Base-by-base conservation (phyloP, 2,329 filamentous ascomycete genomes). In the Gnomoniopsis smithogilvyi region DNA sequence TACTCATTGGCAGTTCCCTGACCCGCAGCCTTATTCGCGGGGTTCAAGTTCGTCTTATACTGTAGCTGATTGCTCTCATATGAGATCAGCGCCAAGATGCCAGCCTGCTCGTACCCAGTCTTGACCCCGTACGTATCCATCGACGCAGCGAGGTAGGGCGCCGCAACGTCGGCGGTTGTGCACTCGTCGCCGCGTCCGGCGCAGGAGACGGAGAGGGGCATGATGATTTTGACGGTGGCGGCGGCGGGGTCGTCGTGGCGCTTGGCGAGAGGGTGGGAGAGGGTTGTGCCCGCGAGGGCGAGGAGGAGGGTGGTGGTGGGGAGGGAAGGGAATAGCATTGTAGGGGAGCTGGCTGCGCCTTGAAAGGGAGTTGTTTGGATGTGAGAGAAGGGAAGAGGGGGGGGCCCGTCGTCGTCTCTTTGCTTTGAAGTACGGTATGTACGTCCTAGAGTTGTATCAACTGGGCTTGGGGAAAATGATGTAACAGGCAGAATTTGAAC, bases 21-120 rank as follows among this genome's bases (percentile, higher is more conserved):
- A 3, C 86, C 86, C 0, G 82, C 78, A 0, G 72, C 68, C 19
- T 36, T 38, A 21, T 38, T n/a, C 33, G 74, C 76, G 2, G 70
- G 70, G 66, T 71, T 81, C 66, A 85, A 76, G 73, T 92, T 91
- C 70, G 78, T 81, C 73, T 87, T 90, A 80, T 84, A 93, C 66
- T 82, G 79, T 74, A 93, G 90, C 63, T 87, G 79, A 21, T 60
- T 84, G 1, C 83, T 85, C 75, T 96, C 91, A 68, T 86, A 87
- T 12, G 87, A 83, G 76, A 91, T 88, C 67, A 92, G 78, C 14
- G 86, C 79, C 48, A 95, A 68, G n/a, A 93, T 72, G 22, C 87
- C 90, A 7, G 90, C 90, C 68, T 89, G 86, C 66, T 89, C 83
- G 21, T 78, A 80, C 24, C 74, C 72, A 34, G 72, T 70, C 51